Evolutionary conservation across 768 basidiomycete species (phyloP), one percentile per base, ranked within the genome.

Genomic region (Fomitopsis serialis): DNA sequence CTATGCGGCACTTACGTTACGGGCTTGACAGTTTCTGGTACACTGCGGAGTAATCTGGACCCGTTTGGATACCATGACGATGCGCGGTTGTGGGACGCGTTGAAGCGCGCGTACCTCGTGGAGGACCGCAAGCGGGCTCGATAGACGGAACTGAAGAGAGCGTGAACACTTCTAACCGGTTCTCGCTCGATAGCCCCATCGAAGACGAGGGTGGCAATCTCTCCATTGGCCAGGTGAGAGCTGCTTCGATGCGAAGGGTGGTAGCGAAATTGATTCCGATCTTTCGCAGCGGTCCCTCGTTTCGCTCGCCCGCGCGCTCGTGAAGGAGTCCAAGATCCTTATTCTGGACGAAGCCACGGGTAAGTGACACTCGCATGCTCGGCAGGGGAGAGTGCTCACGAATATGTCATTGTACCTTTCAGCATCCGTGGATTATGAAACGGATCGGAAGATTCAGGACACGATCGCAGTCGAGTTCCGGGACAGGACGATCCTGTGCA

Each of bases 311-410:
- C 78, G 95, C 32, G 95, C 94, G 0, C 70, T 97, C 23, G 93
- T 96, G 32, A 90, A 93, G 60, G 81, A 93, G 64, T 78, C 87
- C 12, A 85, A 82, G 64, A 82, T 96, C 29, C 82, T 95, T 46
- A 83, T 97, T 44, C 74, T 98, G 11, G 94, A 97, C 65, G 93
- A 95, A 72, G 92, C 92, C 0, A 94, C 92, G 46, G 85, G 81
- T 80, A 59, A 45, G 60, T 44, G 22, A 50, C 17, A 11, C 40
- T 23, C 40, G 9, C 43, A 23, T 9, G 21, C 29, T 22, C 22
- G 11, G 34, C n/a, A 48, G 32, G 1, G 27, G 43, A 35, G n/a
- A 7, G 11, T 19, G 50, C 45, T 51, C 32, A 21, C 21, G 43
- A 12, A 19, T 10, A 9, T 35, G 9, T 3, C 37, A 29, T 32